These are phyloP conservation scores for Allium sativum DNA, from an alignment of 106 monocot species.

Conservation along the genomic window DNA sequence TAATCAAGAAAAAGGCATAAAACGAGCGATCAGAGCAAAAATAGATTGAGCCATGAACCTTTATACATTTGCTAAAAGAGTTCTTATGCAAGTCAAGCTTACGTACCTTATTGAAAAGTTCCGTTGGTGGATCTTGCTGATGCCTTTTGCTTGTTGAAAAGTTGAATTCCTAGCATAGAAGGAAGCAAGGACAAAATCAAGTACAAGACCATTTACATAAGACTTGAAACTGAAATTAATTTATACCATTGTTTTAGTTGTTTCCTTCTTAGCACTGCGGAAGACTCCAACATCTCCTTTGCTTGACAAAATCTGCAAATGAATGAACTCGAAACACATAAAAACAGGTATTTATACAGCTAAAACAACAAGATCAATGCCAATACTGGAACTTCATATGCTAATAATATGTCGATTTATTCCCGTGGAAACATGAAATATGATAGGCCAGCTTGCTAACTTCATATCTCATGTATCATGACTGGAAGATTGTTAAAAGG, in stretches of 20 bases:
- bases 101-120: constrained; percentile 23
- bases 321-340: background rate
- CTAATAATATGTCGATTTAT: too few relatives aligned
- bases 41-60: background rate
- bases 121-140: constrained; percentile 17
- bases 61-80: background rate
- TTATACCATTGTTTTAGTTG: constrained; percentile 14
- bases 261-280: constrained; percentile 18
- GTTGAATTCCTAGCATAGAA: constrained; percentile 17
- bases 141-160: constrained; percentile 20
- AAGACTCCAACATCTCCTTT: constrained; percentile 25
- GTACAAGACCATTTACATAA: background rate
- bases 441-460: too few relatives aligned
- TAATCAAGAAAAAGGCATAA: background rate
- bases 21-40: background rate
- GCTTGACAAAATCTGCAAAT: constrained; percentile 19
- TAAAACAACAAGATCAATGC: too few relatives aligned
- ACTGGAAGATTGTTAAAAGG: too few relatives aligned
- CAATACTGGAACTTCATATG: too few relatives aligned
- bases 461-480: too few relatives aligned
- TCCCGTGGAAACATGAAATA: too few relatives aligned
- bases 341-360: background rate
- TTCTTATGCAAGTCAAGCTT: too few relatives aligned
- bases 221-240: background rate
- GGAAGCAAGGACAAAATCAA: background rate